phyloP scores from a whole-genome alignment of 2,329 filamentous ascomycete genomes.

The Aspergillus ustus region DNA sequence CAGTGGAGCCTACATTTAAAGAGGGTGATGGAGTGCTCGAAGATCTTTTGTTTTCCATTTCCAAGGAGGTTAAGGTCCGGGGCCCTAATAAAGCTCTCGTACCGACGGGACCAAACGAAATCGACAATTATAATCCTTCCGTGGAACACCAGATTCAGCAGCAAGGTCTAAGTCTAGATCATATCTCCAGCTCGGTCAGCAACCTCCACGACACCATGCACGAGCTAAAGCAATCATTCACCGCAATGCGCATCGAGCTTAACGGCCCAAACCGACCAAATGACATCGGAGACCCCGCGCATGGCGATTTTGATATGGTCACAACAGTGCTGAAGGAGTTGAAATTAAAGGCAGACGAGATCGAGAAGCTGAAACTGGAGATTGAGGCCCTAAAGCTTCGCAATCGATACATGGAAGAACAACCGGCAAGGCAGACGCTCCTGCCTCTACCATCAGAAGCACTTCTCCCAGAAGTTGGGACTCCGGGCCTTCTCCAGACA shows the following conservation, averaged over 20 bases:
- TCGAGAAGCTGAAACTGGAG: constrained; percentile 44
- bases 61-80: constrained; percentile 27
- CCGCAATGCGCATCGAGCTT: constrained; percentile 41
- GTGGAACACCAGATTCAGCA: constrained; percentile 43
- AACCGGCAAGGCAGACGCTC: constrained; percentile 21
- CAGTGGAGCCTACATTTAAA: constrained; percentile 40
- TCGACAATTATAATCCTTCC: constrained; percentile 24
- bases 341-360: constrained; percentile 44
- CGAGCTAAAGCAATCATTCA: constrained; percentile 46
- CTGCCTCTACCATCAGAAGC: constrained; percentile 17
- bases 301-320: constrained; percentile 42
- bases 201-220: constrained; percentile 46
- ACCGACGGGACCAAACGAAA: constrained; percentile 24
- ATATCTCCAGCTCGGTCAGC: constrained; percentile 45
- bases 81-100: constrained; percentile 30
- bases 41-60: constrained; percentile 30
- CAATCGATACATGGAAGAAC: constrained; percentile 40
- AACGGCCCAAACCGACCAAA: constrained; percentile 33
- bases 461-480: constrained; percentile 35
- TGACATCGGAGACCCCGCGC: constrained; percentile 27
- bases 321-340: constrained; percentile 44
- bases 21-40: constrained; percentile 41
- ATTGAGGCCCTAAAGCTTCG: constrained; percentile 44
- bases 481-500: constrained; percentile 40
- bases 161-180: constrained; percentile 42